Conservation (phyloP, 2,329 filamentous ascomycete genomes). For the Neurospora crassa region DNA sequence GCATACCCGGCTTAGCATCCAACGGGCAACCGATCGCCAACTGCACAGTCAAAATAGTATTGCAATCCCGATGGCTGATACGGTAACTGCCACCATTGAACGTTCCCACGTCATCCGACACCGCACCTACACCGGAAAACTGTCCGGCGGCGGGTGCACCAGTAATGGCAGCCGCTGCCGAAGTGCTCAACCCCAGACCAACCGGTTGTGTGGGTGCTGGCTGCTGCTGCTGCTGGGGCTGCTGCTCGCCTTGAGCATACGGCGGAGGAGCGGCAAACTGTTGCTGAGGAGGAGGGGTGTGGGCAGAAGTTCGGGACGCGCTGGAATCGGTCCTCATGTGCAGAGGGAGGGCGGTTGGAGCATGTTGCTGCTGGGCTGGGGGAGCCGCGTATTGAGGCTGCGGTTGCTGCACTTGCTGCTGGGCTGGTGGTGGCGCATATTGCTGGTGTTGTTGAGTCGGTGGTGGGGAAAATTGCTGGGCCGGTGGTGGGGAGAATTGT, state of each 20-base stretch:
- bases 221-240: constrained; percentile 7
- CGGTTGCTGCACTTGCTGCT: constrained; percentile 14
- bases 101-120: constrained; percentile 79
- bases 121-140: constrained; percentile 51
- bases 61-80: constrained; percentile 85
- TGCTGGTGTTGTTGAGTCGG: constrained; percentile 13
- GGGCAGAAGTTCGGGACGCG: constrained; percentile 17
- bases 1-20: constrained; percentile 61
- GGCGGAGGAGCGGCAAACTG: constrained; percentile 24
- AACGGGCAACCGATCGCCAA: constrained; percentile 83
- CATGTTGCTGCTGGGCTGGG: constrained; percentile 15
- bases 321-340: constrained; percentile 25
- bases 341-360: constrained; percentile 26
- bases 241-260: constrained; percentile 20
- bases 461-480: constrained; percentile 10
- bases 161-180: constrained; percentile 23
- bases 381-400: constrained; percentile 10
- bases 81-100: constrained; percentile 95
- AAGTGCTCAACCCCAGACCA: constrained; percentile 15
- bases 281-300: constrained; percentile 12
- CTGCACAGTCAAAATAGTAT: constrained; percentile 82
- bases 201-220: constrained; percentile 6
- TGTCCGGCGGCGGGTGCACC: constrained; percentile 37
- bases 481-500: constrained; percentile 18
- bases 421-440: constrained; percentile 5